Evolutionary conservation across 2,329 filamentous ascomycete species (phyloP).

Genomic region (Bipolaris gigantea): DNA sequence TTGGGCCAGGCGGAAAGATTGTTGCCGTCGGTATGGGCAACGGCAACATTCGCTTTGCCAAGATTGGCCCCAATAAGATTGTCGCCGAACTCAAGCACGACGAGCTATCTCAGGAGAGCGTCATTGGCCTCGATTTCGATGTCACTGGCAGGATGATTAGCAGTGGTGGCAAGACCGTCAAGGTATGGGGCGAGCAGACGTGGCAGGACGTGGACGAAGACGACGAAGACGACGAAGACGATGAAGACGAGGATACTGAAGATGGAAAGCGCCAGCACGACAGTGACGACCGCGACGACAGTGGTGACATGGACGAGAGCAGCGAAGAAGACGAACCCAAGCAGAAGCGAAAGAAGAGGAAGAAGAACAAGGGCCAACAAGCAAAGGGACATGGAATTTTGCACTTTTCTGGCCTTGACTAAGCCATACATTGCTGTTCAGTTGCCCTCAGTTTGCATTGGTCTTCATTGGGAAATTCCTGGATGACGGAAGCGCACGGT

Average conservation of each 20-base stretch:
- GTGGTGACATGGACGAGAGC: constrained; percentile 44
- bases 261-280: constrained; percentile 46
- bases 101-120: constrained; percentile 72
- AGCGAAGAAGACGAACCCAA: constrained; percentile 51
- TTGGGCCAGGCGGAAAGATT: constrained; percentile 69
- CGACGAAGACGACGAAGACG: constrained; percentile 42
- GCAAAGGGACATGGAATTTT: constrained; percentile 39
- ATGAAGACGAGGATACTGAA: constrained; percentile 28
- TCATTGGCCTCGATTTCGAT: constrained; percentile 82
- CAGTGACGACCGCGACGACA: constrained; percentile 39
- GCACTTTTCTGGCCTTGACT: constrained; percentile 42
- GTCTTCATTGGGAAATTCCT: neutral
- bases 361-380: constrained; percentile 43
- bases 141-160: constrained; percentile 83
- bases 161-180: constrained; percentile 81
- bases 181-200: constrained; percentile 83
- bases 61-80: constrained; percentile 73
- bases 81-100: constrained; percentile 72
- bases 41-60: constrained; percentile 75
- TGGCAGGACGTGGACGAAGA: constrained; percentile 53
- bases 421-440: neutral
- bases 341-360: constrained; percentile 50
- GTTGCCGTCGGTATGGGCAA: constrained; percentile 81
- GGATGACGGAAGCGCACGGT: neutral
- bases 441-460: neutral